Percentiles rank a stretch among this genome's conserved stretches.
These are phyloP conservation scores for Ocimum tenuiflorum DNA, from an alignment of 257 asterid genomes.

Conservation along the genomic window DNA sequence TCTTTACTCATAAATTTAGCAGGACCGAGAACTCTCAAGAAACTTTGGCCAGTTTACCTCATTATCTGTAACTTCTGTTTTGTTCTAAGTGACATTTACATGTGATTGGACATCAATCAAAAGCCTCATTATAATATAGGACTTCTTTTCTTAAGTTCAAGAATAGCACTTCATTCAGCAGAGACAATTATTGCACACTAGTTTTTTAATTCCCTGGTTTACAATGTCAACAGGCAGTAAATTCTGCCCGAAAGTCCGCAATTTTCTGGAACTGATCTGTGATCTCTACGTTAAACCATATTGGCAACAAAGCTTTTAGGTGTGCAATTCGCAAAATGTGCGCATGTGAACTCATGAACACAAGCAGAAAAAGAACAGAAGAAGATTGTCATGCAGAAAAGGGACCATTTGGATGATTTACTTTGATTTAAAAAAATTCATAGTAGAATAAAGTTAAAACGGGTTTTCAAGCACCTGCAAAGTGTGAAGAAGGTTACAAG, in stretches of 20 bases:
- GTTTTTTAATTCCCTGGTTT: not conserved
- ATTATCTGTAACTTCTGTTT: not conserved
- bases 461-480: slow-evolving; percentile 50
- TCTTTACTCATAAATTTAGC: too few relatives aligned
- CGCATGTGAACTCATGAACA: not conserved
- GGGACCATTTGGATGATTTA: not conserved
- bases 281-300: not conserved
- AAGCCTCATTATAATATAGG: not conserved
- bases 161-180: not conserved
- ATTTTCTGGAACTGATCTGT: not conserved
- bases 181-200: not conserved
- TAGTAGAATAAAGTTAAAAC: not conserved
- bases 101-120: not conserved
- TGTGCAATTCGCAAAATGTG: not conserved
- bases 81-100: not conserved
- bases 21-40: not conserved
- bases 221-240: not conserved
- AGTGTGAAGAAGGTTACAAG: slow-evolving; percentile 96
- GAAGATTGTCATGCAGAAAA: not conserved
- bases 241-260: not conserved
- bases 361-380: slow-evolving; percentile 8
- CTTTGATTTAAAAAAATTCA: slow-evolving; percentile 1
- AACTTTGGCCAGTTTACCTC: not conserved
- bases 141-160: not conserved
- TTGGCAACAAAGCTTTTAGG: not conserved